A percentile compares a stretch with the other conserved stretches of the same genome.
These are phyloP conservation scores for Cytidiella melzeri DNA, from an alignment of 768 basidiomycete species.

Conservation along the genomic window DNA sequence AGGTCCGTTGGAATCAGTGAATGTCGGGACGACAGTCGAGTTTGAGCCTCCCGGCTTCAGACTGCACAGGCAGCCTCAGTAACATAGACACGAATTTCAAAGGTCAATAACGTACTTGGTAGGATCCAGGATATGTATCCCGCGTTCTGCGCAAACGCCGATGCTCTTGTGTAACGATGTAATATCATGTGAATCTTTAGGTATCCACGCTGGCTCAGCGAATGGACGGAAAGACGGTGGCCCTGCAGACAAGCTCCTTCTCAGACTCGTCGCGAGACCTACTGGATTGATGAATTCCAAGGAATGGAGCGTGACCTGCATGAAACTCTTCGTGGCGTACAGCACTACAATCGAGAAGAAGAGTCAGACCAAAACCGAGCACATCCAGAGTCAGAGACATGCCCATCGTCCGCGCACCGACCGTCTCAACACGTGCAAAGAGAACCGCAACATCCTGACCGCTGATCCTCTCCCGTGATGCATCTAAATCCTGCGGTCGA, in stretches of 20 bases:
- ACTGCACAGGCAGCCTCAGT: conserved; percentile 31
- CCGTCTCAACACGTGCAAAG: conserved; percentile 53
- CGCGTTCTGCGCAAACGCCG: conserved; percentile 58
- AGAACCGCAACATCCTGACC: conserved; percentile 47
- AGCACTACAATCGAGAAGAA: conserved; percentile 43
- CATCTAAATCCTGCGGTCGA: conserved; percentile 40
- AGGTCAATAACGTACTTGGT: conserved; percentile 44
- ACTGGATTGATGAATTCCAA: conserved; percentile 47
- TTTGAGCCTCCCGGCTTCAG: conserved; percentile 21
- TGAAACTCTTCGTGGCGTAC: conserved; percentile 56
- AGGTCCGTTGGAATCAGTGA: conserved; percentile 33
- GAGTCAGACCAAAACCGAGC: neutral
- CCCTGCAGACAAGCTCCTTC: conserved; percentile 25
- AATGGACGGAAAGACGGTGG: conserved; percentile 49
- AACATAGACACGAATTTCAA: neutral
- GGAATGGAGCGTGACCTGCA: conserved; percentile 54
- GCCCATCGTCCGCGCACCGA: conserved; percentile 55
- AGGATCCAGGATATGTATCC: conserved; percentile 62
- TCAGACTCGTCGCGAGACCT: conserved; percentile 31
- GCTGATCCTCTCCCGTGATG: conserved; percentile 57
- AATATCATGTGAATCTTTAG: conserved; percentile 62
- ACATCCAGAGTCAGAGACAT: conserved; percentile 17
- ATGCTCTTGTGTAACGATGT: conserved; percentile 55
- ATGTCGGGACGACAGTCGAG: conserved; percentile 54
- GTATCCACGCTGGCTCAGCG: conserved; percentile 67